Conservation (phyloP, 139 green algal genomes). For the Axilococcus clingmanii region DNA sequence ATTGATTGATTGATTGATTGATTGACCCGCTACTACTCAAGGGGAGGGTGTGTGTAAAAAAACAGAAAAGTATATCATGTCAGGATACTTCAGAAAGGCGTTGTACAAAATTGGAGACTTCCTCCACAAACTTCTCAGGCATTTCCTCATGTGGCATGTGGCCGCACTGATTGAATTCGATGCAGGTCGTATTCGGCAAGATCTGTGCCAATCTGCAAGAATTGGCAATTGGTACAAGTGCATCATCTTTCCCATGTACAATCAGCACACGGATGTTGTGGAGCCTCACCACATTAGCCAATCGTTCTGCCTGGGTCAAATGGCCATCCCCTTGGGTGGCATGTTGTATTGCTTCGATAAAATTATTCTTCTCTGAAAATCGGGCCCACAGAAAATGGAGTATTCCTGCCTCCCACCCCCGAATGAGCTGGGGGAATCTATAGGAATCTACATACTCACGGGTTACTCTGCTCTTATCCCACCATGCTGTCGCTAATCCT, state of each 20-base stretch:
- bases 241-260: constrained; percentile 59
- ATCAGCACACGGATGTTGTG: constrained; percentile 49
- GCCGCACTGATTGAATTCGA: constrained; percentile 44
- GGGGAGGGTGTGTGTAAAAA: not conserved
- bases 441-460: constrained; percentile 55
- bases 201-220: constrained; percentile 43
- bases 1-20: too few relatives aligned
- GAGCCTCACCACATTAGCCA: constrained; percentile 14
- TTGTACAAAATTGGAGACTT: constrained; percentile 40
- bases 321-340: constrained; percentile 8
- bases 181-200: constrained; percentile 47
- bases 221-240: constrained; percentile 72
- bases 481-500: constrained; percentile 33
- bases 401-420: constrained; percentile 67
- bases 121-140: constrained; percentile 51
- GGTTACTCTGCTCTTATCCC: constrained; percentile 15
- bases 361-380: constrained; percentile 15
- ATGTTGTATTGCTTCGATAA: not conserved
- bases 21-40: not conserved
- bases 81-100: not conserved
- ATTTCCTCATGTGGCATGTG: constrained; percentile 83
- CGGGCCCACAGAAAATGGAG: constrained; percentile 47
- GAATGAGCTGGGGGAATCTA: constrained; percentile 57
- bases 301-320: constrained; percentile 25
- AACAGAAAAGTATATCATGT: constrained; percentile 1